These are phyloP conservation scores for Tylopilus balloui DNA, from an alignment of 768 basidiomycete genomes.

Conservation along the genomic window DNA sequence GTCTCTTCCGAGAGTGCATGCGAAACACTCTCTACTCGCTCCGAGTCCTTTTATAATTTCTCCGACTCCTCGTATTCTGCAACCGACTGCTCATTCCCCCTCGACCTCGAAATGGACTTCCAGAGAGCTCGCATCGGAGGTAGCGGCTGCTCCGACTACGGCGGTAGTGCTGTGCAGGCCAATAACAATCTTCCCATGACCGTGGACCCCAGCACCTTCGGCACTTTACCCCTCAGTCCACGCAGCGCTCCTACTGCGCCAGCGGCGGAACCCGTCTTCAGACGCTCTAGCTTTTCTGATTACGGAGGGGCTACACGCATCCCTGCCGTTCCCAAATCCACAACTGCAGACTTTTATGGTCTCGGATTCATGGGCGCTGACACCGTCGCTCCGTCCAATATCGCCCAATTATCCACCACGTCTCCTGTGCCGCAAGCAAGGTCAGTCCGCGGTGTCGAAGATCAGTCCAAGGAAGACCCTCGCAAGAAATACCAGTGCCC, in stretches of 20 bases:
- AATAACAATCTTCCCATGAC: slow-evolving; percentile 38
- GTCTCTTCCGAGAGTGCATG: slow-evolving; percentile 74
- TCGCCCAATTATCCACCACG: slow-evolving; percentile 47
- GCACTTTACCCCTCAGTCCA: slow-evolving; percentile 52
- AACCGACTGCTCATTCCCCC: slow-evolving; percentile 52
- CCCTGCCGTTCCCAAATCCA: slow-evolving; percentile 45
- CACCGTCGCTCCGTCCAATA: slow-evolving; percentile 52
- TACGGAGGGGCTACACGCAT: slow-evolving; percentile 53
- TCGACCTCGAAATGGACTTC: slow-evolving; percentile 74
- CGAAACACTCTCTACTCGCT: slow-evolving; percentile 63
- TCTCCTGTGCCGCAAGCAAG: slow-evolving; percentile 37
- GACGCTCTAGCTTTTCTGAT: slow-evolving; percentile 62
- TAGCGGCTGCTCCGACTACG: slow-evolving; percentile 49
- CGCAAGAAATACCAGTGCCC: slow-evolving; percentile 78
- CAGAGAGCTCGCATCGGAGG: slow-evolving; percentile 52
- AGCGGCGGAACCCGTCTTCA: slow-evolving; percentile 24
- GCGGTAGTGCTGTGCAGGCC: slow-evolving; percentile 35
- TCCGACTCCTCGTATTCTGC: slow-evolving; percentile 48
- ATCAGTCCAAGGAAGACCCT: slow-evolving; percentile 52
- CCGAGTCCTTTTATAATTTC: slow-evolving; percentile 68
- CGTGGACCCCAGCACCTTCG: slow-evolving; percentile 57
- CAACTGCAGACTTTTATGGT: slow-evolving; percentile 45
- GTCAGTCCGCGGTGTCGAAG: slow-evolving; percentile 38
- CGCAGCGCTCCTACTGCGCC: slow-evolving; percentile 44
- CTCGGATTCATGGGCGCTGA: slow-evolving; percentile 33